Base-by-base conservation (phyloP, 1,139 yeast genomes). In the Sugiyamaella grinbergsii region DNA sequence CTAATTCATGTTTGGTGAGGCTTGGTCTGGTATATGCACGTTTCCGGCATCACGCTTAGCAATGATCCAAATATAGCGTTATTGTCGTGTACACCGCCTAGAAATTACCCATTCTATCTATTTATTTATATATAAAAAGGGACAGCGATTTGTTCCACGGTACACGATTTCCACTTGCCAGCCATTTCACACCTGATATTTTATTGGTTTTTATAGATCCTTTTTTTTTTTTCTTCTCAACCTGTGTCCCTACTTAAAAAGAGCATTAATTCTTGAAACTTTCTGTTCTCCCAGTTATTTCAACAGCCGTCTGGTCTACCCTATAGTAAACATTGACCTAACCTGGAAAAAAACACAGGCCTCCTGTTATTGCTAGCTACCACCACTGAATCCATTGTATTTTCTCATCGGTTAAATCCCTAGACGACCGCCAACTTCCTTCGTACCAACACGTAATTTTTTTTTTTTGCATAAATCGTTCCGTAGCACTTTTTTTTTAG, bases 31-130 rank as follows among this genome's bases (percentile, higher is more conserved):
- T 26, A 28, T 26, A 18, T 26, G 43, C 31, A 28, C 43, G 43
- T 40, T 40, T 40, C 18, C 24, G 18, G 43, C 18, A 22, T 11
- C 31, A 19, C 43, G 43, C 34, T 23, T 24, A 24, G 16, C 7
- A 40, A 28, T 40, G 43, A 40, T 28, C 43, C 43, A 40, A 40
- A 40, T 40, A 40, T 40, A 40, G 43, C 43, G 24, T 22, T 19
- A 4, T n/a, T 29, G 33, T 29, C 33, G 16, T 11, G 11, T 34
- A n/a, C 37, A 15, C 40, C 28, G 40, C 40, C 40, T 28, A 36
- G 18, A 24, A 26, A 13, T 15, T 11, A 32, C 22, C 15, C 28
- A 38, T 11, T 24, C 28, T 38, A 15, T 23, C 13, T 38, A n/a
- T n/a, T n/a, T n/a, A n/a, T n/a, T n/a, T n/a, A n/a, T n/a, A 24